Conservation (phyloP, 1,139 yeast species). For the Lipomyces yarrowii region DNA sequence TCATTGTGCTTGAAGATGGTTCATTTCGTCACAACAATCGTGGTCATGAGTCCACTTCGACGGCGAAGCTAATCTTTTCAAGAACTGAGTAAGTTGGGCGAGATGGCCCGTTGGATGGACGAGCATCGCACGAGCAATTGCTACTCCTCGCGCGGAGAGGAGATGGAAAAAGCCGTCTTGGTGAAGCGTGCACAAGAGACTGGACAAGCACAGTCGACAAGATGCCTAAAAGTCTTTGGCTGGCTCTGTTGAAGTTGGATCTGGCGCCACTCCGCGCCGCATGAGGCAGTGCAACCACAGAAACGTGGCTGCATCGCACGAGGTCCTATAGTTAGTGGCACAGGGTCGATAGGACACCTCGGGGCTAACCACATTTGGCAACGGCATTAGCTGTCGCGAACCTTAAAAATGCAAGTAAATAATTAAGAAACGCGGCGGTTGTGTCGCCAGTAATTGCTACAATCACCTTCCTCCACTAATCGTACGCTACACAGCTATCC, state of each 20-base stretch:
- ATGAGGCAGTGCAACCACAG: too few relatives aligned
- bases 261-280: too few relatives aligned
- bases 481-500: neutral
- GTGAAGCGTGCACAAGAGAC: neutral
- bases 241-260: too few relatives aligned
- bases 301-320: too few relatives aligned
- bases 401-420: too few relatives aligned
- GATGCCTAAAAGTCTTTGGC: too few relatives aligned
- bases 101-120: neutral
- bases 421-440: too few relatives aligned
- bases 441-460: neutral
- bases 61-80: neutral
- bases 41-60: neutral
- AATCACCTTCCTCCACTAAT: neutral
- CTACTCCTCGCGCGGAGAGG: neutral
- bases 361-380: too few relatives aligned
- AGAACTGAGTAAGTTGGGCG: neutral
- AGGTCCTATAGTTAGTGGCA: too few relatives aligned
- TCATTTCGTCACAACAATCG: neutral
- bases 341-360: too few relatives aligned
- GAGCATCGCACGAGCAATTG: neutral
- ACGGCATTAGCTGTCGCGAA: too few relatives aligned
- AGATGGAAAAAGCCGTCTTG: neutral
- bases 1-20: neutral
- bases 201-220: neutral